Conservation (phyloP, 306 rosid species). For the Vicia villosa region DNA sequence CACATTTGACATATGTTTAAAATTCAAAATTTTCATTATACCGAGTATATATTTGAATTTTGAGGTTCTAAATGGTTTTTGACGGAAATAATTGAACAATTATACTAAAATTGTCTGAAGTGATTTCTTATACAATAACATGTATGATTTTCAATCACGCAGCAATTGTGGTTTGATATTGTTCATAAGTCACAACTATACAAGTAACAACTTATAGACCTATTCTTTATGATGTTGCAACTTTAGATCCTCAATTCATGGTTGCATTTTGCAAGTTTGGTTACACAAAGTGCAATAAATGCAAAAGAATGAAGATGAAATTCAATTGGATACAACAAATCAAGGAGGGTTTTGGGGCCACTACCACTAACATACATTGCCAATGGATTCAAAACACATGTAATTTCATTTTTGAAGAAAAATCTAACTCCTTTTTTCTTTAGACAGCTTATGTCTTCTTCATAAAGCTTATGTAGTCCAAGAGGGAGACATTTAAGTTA, state of each 20-base stretch:
- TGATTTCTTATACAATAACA: too few relatives aligned
- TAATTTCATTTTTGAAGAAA: slow-evolving; percentile 24
- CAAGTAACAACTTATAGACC: too few relatives aligned
- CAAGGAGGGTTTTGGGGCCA: slow-evolving; percentile 42
- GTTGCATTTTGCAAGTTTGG: slow-evolving; percentile 29
- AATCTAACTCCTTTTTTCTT: slow-evolving; percentile 12
- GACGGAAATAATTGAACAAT: too few relatives aligned
- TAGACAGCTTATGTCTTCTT: slow-evolving; percentile 40
- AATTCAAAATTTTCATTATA: too few relatives aligned
- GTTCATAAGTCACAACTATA: too few relatives aligned
- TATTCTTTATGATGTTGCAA: too few relatives aligned
- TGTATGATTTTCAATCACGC: too few relatives aligned
- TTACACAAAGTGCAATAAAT: slow-evolving; percentile 20
- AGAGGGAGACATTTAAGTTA: slow-evolving; percentile 44
- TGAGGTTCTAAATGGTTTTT: too few relatives aligned
- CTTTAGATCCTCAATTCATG: slow-evolving; percentile 28
- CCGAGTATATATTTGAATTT: too few relatives aligned
- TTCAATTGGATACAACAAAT: slow-evolving; percentile 30
- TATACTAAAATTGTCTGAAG: too few relatives aligned
- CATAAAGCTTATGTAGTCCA: slow-evolving; percentile 44
- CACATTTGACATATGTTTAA: too few relatives aligned
- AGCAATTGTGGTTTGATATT: too few relatives aligned
- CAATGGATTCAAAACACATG: slow-evolving; percentile 7
- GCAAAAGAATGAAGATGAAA: slow-evolving; percentile 32
- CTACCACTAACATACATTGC: slow-evolving; percentile 4